Evolutionary conservation across 768 basidiomycete species (phyloP), one percentile per base, ranked within the genome.

Genomic region (Tephrocybe sp.): DNA sequence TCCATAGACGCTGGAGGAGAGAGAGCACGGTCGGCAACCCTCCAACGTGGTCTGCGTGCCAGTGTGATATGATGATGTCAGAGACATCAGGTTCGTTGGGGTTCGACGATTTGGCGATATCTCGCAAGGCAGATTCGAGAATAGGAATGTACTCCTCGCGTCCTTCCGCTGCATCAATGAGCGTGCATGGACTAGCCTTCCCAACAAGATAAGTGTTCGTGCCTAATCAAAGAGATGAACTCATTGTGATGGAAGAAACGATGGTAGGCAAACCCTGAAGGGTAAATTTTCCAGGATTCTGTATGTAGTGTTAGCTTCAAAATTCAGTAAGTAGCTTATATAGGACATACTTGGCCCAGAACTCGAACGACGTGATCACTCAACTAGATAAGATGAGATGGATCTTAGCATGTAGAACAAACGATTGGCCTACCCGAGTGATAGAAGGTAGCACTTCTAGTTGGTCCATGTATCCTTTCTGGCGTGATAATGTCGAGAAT

Each of bases 171-270:
- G 91, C 86, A 68, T 97, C 93, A 53, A 96, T 65, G 43, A 96
- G 84, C 32, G 84, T 80, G 66, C 83, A 92, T 6, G 89, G 89
- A 51, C 83, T 80, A 22, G 70, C 69, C 45, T 70, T 68, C 19
- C 92, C 92, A 39, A 95, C 59, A 54, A 97, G 73, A 62, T 96
- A 97, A 1, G 92, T 94, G 62, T 96, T 94, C 2, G 93, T 96
- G 16, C 92, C 90, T 90, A 48, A 39, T 23, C 16, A 14, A 39
- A n/a, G 2, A 19, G 8, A 49, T 36, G 22, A 45, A 45, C 34
- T 33, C 35, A 10, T 39, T 47, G 31, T 8, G 4, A 49, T n/a
- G 39, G 13, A 31, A 14, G 7, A 17, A 20, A 19, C 13, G 26
- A 19, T 39, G 35, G 19, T 39, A 13, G 34, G 48, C 46, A 45